phyloP scores from a whole-genome alignment of 1,284 basidiomycete species.

The Rhizopogon parksii region DNA sequence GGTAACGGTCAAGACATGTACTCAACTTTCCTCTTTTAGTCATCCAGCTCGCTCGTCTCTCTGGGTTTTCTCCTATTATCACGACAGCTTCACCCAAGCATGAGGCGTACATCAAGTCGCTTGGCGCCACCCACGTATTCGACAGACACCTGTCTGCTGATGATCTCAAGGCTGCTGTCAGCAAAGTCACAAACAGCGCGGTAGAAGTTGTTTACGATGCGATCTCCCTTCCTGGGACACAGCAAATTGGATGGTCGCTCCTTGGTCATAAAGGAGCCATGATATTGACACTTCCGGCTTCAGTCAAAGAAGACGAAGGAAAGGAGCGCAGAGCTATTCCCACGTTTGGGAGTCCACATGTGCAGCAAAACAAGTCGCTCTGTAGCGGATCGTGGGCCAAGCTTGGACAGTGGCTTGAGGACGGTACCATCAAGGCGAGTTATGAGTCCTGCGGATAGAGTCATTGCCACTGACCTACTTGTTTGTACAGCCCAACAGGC shows the following conservation, averaged over 20 bases:
- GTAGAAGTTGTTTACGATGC: slow-evolving; percentile 10
- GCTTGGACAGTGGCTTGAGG: slow-evolving; percentile 22
- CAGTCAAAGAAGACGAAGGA: slow-evolving; percentile 1
- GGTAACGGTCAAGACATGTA: neutral
- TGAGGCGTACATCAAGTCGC: slow-evolving; percentile 27
- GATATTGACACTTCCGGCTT: neutral
- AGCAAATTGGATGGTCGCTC: slow-evolving; percentile 8
- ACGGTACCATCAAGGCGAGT: slow-evolving; percentile 19
- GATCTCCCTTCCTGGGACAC: slow-evolving; percentile 7
- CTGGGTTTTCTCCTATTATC: slow-evolving; percentile 34
- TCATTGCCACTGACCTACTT: neutral
- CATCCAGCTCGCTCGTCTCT: slow-evolving; percentile 33
- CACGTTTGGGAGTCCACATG: neutral
- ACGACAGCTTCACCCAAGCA: slow-evolving; percentile 33
- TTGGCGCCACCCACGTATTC: slow-evolving; percentile 36
- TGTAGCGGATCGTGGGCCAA: slow-evolving; percentile 15
- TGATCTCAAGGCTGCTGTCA: neutral
- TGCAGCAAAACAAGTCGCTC: neutral
- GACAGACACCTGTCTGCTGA: slow-evolving; percentile 15
- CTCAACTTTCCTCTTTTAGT: slow-evolving; percentile 13
- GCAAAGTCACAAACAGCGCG: neutral
- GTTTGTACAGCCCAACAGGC: slow-evolving; percentile 24
- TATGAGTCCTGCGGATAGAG: neutral
- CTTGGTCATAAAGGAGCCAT: slow-evolving; percentile 8
- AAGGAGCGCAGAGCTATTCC: neutral